These are phyloP conservation scores for Trichocladium uniseriatum DNA, from an alignment of 495 filamentous ascomycete genomes.

Conservation along the genomic window DNA sequence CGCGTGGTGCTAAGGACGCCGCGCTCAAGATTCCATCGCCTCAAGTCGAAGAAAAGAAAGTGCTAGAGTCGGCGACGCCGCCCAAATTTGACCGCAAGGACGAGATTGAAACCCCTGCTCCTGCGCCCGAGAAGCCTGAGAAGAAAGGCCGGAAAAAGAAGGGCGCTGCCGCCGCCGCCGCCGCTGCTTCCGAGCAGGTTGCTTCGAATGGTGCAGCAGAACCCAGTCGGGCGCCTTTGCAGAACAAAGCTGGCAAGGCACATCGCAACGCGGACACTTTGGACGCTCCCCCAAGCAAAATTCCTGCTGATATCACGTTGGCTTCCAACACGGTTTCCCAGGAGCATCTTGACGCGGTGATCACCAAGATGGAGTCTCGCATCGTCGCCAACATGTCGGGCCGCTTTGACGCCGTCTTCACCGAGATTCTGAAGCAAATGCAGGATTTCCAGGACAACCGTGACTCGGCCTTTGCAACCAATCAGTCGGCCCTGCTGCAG, in stretches of 20 bases:
- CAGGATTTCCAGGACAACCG: constrained; percentile 24
- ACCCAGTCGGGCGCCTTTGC: constrained; percentile 13
- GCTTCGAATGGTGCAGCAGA: constrained; percentile 19
- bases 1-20: constrained; percentile 34
- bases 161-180: constrained; percentile 27
- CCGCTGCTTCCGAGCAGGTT: constrained; percentile 20
- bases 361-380: constrained; percentile 38
- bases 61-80: constrained; percentile 13
- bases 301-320: constrained; percentile 8
- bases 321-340: constrained; percentile 23
- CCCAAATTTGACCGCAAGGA: constrained; percentile 37
- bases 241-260: constrained; percentile 23
- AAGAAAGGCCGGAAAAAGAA: constrained; percentile 43
- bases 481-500: constrained; percentile 53
- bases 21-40: constrained; percentile 24
- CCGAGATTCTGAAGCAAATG: constrained; percentile 35
- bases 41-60: constrained; percentile 26
- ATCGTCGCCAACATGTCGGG: constrained; percentile 36
- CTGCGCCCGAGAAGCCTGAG: constrained; percentile 35
- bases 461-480: constrained; percentile 25
- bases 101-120: constrained; percentile 29
- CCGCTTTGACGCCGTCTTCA: constrained; percentile 34
- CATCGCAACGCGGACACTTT: constrained; percentile 19
- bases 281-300: constrained; percentile 10
- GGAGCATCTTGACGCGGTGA: constrained; percentile 36